Evolutionary conservation across 2,329 filamentous ascomycete genomes (phyloP).

Genomic region (Neofusicoccum sp.): DNA sequence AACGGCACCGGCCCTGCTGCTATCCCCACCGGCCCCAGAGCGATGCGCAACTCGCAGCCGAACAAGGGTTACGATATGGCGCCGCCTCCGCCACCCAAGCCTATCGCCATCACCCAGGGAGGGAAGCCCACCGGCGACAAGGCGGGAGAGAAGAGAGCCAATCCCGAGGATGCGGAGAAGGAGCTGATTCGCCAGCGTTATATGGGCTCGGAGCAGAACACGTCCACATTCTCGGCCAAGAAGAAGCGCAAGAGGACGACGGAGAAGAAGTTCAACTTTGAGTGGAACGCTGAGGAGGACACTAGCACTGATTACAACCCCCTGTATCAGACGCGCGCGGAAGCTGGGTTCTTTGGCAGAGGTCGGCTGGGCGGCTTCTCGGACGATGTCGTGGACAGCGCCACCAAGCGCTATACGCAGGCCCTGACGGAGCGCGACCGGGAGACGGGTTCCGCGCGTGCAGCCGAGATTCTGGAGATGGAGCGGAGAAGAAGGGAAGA

Average conservation of each 20-base stretch:
- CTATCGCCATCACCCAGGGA: conserved; percentile 33
- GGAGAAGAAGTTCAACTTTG: conserved; percentile 98
- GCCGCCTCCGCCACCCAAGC: conserved; percentile 52
- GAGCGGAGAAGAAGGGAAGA: conserved; percentile 76
- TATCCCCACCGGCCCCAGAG: conserved; percentile 52
- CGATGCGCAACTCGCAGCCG: conserved; percentile 49
- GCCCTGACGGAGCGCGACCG: conserved; percentile 74
- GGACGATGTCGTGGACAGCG: conserved; percentile 57
- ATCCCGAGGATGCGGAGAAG: conserved; percentile 66
- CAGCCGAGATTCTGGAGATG: conserved; percentile 81
- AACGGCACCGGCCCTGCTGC: conserved; percentile 34
- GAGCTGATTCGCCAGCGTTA: conserved; percentile 78
- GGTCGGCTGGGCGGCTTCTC: conserved; percentile 69
- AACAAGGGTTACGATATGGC: conserved; percentile 56
- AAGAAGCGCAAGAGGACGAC: conserved; percentile 94
- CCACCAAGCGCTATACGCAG: conserved; percentile 61
- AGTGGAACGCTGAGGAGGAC: conserved; percentile 95
- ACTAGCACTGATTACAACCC: conserved; percentile 84
- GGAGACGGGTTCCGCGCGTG: conserved; percentile 75
- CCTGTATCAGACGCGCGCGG: conserved; percentile 69
- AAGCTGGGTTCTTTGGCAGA: conserved; percentile 70
- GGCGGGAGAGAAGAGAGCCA: conserved; percentile 31
- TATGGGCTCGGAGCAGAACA: conserved; percentile 86
- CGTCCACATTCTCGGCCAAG: conserved; percentile 87
- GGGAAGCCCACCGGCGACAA: conserved; percentile 27